These are phyloP conservation scores for Extremus antarcticus DNA, from an alignment of 495 filamentous ascomycete species.

Conservation along the genomic window DNA sequence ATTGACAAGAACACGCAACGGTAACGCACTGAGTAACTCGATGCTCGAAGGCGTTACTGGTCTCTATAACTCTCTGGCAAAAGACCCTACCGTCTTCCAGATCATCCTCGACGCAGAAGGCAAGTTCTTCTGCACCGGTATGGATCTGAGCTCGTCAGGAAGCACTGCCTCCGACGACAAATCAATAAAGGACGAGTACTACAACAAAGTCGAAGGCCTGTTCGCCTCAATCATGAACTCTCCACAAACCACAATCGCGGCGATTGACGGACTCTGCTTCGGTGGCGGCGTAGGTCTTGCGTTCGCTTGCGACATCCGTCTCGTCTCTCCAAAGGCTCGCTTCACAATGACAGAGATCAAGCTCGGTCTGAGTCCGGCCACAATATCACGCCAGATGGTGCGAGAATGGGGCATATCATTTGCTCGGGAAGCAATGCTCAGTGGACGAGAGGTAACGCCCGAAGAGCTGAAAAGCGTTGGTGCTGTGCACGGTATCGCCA, in stretches of 20 bases:
- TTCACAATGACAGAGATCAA: constrained; percentile 31
- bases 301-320: constrained; percentile 32
- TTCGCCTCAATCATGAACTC: constrained; percentile 28
- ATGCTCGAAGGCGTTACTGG: constrained; percentile 27
- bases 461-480: constrained; percentile 17
- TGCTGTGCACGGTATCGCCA: neutral
- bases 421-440: constrained; percentile 28
- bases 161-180: constrained; percentile 10
- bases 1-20: constrained; percentile 30
- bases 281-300: constrained; percentile 34
- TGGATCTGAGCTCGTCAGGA: constrained; percentile 26
- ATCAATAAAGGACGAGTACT: constrained; percentile 22
- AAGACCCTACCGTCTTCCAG: constrained; percentile 22
- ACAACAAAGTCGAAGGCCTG: constrained; percentile 19
- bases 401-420: constrained; percentile 25
- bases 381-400: constrained; percentile 30
- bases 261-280: constrained; percentile 32
- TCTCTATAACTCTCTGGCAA: constrained; percentile 17
- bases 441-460: constrained; percentile 22
- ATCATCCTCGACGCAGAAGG: constrained; percentile 30
- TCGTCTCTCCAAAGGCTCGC: constrained; percentile 16
- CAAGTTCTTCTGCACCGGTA: constrained; percentile 36
- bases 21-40: constrained; percentile 27
- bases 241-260: constrained; percentile 32
- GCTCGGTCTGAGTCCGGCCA: constrained; percentile 27